Evolutionary conservation across 192 early-diverging fungal species (phyloP), one percentile per base, ranked within the genome.

Genomic region (Obelidium mucronatum): DNA sequence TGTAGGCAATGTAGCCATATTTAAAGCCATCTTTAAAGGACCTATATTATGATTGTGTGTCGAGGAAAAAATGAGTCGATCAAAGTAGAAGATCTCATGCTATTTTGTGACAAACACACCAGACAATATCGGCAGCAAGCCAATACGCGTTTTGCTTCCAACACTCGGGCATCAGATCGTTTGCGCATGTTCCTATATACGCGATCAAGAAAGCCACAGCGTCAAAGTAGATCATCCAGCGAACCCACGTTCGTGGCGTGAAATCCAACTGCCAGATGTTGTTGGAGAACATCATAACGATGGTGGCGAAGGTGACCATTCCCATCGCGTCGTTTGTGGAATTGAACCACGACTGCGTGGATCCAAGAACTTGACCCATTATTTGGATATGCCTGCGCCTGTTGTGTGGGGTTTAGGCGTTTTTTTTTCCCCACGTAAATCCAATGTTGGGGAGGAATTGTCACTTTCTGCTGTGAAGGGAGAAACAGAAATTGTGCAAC

Each of bases 321-420:
- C 66, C 66, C 66, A 67, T 67, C 36, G 66, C 34, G 66, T 67
- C 30, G 66, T 67, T 67, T 17, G 48, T 51, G 1, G 17, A 13
- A 36, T 42, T 1, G 48, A 67, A 67, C 66, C 66, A 67, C 0
- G 34, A 35, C 13, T 37, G 31, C 1, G 61, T 64, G 24, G 34
- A 37, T 33, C 30, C 61, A 6, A 64, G 61, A 30, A 64, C 37
- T 37, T 64, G 61, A 0, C 61, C 61, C 61, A 64, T 64, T 30
- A 6, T 30, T 13, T 59, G 4, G 74, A 91, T 1, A 54, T 80
- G 0, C 90, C 91, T 5, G 76, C n/a, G n/a, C n/a, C n/a, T n/a
- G n/a, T 19, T 48, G 11, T 48, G 44, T 15, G 19, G 44, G 44
- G 11, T 48, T 48, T 48, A 15, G 44, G 44, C 44, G 44, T 15